Percentiles rank a stretch among this genome's conserved stretches.
phyloP scores from a whole-genome alignment of 1,139 yeast species.

The Suhomyces bribrorum region DNA sequence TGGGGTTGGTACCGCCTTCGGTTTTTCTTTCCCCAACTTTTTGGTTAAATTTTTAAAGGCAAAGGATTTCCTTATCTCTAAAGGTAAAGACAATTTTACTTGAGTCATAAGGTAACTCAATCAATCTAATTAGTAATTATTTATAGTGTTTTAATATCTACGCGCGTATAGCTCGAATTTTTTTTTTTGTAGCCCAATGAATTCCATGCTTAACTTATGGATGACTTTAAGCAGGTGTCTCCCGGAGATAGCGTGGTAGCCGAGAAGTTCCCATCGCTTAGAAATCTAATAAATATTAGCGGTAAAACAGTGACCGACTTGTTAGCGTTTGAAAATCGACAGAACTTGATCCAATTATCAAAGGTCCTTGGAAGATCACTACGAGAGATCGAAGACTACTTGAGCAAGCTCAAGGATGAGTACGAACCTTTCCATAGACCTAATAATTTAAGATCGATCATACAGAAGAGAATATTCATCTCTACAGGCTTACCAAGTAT shows the following conservation, averaged over 20 bases:
- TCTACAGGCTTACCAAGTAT: conserved; percentile 62
- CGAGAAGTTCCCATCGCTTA: conserved; percentile 19
- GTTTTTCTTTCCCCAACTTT: conserved; percentile 32
- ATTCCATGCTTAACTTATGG: conserved; percentile 20
- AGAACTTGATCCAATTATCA: conserved; percentile 33
- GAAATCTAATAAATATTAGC: conserved; percentile 16
- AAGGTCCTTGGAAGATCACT: conserved; percentile 48
- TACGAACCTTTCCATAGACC: conserved; percentile 8
- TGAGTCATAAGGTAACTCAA: too few species aligned
- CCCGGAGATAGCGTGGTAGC: conserved; percentile 16
- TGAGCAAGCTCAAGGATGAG: conserved; percentile 8
- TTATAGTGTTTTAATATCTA: too few species aligned
- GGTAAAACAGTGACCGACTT: conserved; percentile 31
- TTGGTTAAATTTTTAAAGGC: conserved; percentile 28
- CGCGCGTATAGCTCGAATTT: not conserved
- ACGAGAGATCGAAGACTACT: conserved; percentile 47
- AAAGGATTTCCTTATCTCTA: conserved; percentile 13
- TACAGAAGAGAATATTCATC: conserved; percentile 22
- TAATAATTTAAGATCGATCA: not conserved
- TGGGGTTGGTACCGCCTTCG: conserved; percentile 37
- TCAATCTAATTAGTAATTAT: too few species aligned
- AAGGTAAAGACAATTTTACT: conserved; percentile 8
- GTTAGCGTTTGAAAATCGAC: conserved; percentile 17
- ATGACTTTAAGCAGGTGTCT: conserved; percentile 28
- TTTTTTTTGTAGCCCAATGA: not conserved